Evolutionary conservation across 768 basidiomycete genomes (phyloP), one percentile per base, ranked within the genome.

Genomic region (Suillus fuscotomentosus): DNA sequence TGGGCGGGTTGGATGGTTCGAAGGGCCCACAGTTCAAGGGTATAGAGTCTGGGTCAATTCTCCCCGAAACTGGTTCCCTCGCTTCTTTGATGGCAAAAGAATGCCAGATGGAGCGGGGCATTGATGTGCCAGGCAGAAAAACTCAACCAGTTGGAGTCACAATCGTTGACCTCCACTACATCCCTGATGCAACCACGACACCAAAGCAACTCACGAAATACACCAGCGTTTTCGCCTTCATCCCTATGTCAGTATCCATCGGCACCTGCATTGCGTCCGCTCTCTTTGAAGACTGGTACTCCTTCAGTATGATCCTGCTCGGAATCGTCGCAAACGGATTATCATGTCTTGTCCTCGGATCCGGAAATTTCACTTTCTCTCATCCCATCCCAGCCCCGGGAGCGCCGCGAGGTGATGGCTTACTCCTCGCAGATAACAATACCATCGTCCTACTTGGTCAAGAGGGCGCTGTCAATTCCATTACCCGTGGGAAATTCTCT

Each of bases 261-360:
- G 75, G 68, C 17, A 66, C 73, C 1, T 76, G 75, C 64, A 60
- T 68, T 20, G 63, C 70, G 2, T 75, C 72, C 41, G 78, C 67
- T 10, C 43, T 76, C 27, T 72, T 72, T 22, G 8, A 48, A 1
- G 78, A 79, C 38, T 79, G 78, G 78, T 76, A 65, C 50, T 68
- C 67, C 31, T 79, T 77, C 60, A 61, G 72, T 13, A 62, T 77
- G 72, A 78, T 78, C 62, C 68, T 79, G 14, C 63, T 77, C 47
- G 78, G 78, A 4, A 73, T 74, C 42, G 0, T 79, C 50, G 63
- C 73, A 22, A 75, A 65, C 27, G 77, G 78, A 7, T 60, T 77
- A 20, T 67, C 77, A 48, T 78, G 75, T 45, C 64, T 72, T 24
- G 69, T 73, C n/a, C 74, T 78, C 22, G 77, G 77, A 22, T 76